Conservation (phyloP, 257 asterid genomes). For the Nicotiana benthamiana region DNA sequence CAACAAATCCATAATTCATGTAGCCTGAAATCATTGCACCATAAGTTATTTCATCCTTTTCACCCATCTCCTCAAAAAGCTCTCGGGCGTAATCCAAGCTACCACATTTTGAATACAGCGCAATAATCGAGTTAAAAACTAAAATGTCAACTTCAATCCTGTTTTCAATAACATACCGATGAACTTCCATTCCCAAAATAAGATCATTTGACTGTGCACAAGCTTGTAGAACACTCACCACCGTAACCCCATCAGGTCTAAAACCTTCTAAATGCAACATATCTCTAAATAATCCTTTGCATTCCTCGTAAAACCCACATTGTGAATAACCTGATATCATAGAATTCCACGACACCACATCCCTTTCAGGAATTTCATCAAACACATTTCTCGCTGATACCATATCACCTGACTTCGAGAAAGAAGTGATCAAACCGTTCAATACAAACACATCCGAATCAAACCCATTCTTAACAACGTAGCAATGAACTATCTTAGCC, state of each 20-base stretch:
- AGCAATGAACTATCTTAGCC: slow-evolving; percentile 49
- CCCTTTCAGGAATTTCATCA: slow-evolving; percentile 55
- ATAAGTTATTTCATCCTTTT: slow-evolving; percentile 65
- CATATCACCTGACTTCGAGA: slow-evolving; percentile 60
- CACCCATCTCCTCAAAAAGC: slow-evolving; percentile 70
- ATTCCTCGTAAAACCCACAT: slow-evolving; percentile 56
- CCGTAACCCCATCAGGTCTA: slow-evolving; percentile 57
- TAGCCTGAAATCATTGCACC: slow-evolving; percentile 73
- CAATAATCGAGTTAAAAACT: slow-evolving; percentile 55
- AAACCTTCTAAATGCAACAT: slow-evolving; percentile 39
- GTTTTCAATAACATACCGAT: slow-evolving; percentile 44
- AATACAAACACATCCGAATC: slow-evolving; percentile 51
- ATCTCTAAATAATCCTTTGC: slow-evolving; percentile 50
- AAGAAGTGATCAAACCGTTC: slow-evolving; percentile 70
- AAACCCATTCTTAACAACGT: slow-evolving; percentile 49
- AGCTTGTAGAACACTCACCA: slow-evolving; percentile 60
- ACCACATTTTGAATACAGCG: slow-evolving; percentile 74
- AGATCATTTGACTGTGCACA: slow-evolving; percentile 80
- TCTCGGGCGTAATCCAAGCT: slow-evolving; percentile 70
- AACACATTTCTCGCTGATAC: slow-evolving; percentile 49
- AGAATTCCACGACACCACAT: slow-evolving; percentile 79
- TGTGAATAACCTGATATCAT: slow-evolving; percentile 83
- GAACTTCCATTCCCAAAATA: slow-evolving; percentile 63
- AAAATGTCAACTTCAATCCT: slow-evolving; percentile 52
- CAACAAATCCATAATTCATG: slow-evolving; percentile 70